phyloP scores from a whole-genome alignment of 352 stramenopile species.

The Pythium dissotocum region DNA sequence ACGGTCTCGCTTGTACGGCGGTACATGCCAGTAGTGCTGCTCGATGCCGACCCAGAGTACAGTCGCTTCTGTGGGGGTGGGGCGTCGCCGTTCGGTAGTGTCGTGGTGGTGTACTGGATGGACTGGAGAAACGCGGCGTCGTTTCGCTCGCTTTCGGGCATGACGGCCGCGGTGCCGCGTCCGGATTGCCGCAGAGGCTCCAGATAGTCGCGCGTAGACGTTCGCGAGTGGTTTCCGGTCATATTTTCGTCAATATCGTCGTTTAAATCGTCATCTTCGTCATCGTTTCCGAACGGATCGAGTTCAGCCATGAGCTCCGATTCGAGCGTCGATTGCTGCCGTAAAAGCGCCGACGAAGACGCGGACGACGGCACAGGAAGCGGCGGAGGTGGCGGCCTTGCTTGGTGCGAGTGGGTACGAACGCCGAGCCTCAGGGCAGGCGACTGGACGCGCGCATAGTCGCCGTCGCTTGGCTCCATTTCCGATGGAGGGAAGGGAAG shows the following conservation, averaged over 20 bases:
- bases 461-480: constrained; percentile 24
- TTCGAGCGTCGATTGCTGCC: constrained; percentile 24
- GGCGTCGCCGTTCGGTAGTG: not conserved
- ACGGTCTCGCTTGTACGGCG: constrained; percentile 27
- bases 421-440: not conserved
- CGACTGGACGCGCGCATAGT: constrained; percentile 21
- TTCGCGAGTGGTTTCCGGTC: not conserved
- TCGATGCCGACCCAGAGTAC: not conserved
- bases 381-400: not conserved
- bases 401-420: not conserved
- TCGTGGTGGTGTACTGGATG: constrained; percentile 18
- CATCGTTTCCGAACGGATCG: constrained; percentile 1
- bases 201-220: not conserved
- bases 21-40: not conserved
- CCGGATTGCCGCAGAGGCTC: not conserved
- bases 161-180: not conserved
- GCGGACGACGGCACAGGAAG: not conserved
- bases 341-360: constrained; percentile 1
- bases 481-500: not conserved
- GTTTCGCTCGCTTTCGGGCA: not conserved
- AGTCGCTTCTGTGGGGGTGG: constrained; percentile 3
- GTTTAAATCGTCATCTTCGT: constrained; percentile 17
- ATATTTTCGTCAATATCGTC: not conserved
- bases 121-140: constrained; percentile 21
- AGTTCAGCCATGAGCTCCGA: constrained; percentile 8